Conservation (phyloP, 1,139 yeast species). For the Blastobotrys indianensis region DNA sequence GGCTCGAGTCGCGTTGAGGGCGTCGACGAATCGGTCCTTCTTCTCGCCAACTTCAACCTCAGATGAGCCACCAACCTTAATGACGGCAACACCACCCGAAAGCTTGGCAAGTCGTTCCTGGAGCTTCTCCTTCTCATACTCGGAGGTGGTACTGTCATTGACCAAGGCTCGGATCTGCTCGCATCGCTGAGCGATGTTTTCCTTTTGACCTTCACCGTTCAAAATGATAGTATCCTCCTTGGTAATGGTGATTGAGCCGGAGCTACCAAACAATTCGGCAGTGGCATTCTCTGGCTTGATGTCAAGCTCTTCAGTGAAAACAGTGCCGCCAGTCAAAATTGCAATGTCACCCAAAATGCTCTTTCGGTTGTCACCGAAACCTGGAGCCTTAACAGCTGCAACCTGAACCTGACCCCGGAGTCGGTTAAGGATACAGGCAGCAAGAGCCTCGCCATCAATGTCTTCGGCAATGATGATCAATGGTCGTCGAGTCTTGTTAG, state of each 20-base stretch:
- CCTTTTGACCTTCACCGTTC: conserved; percentile 94
- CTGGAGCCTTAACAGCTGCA: conserved; percentile 98
- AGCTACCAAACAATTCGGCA: conserved; percentile 83
- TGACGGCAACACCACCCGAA: conserved; percentile 98
- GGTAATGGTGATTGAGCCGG: conserved; percentile 90
- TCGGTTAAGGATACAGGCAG: conserved; percentile 97
- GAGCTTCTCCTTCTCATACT: conserved; percentile 94
- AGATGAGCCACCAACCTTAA: conserved; percentile 96
- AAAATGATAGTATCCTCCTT: conserved; percentile 95
- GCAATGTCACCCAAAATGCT: conserved; percentile 97
- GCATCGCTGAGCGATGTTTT: conserved; percentile 81
- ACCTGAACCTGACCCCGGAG: conserved; percentile 99
- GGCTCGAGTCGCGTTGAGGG: conserved; percentile 98
- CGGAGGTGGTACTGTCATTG: conserved; percentile 67
- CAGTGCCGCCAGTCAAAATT: conserved; percentile 95
- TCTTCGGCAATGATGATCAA: conserved; percentile 94
- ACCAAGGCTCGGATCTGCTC: conserved; percentile 91
- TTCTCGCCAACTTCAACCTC: conserved; percentile 99
- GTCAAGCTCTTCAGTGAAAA: conserved; percentile 96
- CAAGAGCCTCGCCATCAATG: conserved; percentile 97
- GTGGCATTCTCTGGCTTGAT: conserved; percentile 96
- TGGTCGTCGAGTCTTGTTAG: conserved; percentile 95
- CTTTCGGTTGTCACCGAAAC: conserved; percentile 99
- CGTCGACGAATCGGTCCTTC: conserved; percentile 99
- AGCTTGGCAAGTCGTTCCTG: conserved; percentile 98